Evolutionary conservation across 2,329 filamentous ascomycete species (phyloP).

Genomic region (Aspergillus alliaceus): DNA sequence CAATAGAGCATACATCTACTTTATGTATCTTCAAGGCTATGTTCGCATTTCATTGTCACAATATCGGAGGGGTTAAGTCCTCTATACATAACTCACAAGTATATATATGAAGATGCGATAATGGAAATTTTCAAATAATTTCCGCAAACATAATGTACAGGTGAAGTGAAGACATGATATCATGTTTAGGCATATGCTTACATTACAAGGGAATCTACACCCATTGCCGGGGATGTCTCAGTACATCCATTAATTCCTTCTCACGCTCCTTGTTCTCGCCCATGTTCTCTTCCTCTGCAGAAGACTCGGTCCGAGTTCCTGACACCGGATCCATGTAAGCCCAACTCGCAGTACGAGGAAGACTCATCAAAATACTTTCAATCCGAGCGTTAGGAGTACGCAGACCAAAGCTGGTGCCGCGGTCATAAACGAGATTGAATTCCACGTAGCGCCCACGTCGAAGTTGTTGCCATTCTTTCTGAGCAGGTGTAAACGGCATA

Average conservation of each 20-base stretch:
- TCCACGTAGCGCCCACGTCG: conserved; percentile 94
- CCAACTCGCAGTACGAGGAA: conserved; percentile 91
- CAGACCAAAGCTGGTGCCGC: conserved; percentile 89
- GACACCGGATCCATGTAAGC: conserved; percentile 79
- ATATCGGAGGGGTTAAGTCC: too few relatives aligned
- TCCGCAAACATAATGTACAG: background rate
- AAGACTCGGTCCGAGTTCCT: conserved; percentile 50
- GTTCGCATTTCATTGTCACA: background rate
- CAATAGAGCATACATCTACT: background rate
- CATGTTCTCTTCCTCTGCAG: conserved; percentile 42
- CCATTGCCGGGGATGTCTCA: conserved; percentile 64
- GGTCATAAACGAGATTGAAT: conserved; percentile 96
- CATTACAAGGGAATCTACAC: conserved; percentile 36
- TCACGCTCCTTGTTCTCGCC: conserved; percentile 53
- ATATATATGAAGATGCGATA: background rate
- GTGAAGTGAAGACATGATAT: background rate
- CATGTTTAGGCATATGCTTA: background rate
- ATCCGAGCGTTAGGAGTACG: conserved; percentile 89
- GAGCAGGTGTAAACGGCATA: conserved; percentile 79
- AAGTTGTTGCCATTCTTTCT: conserved; percentile 97
- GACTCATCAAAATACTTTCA: conserved; percentile 96
- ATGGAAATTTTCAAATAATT: background rate
- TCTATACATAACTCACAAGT: too few relatives aligned
- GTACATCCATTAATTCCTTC: conserved; percentile 73
- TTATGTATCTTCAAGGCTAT: background rate